phyloP scores from a whole-genome alignment of 129 eudicot species.

The Logfia minima region DNA sequence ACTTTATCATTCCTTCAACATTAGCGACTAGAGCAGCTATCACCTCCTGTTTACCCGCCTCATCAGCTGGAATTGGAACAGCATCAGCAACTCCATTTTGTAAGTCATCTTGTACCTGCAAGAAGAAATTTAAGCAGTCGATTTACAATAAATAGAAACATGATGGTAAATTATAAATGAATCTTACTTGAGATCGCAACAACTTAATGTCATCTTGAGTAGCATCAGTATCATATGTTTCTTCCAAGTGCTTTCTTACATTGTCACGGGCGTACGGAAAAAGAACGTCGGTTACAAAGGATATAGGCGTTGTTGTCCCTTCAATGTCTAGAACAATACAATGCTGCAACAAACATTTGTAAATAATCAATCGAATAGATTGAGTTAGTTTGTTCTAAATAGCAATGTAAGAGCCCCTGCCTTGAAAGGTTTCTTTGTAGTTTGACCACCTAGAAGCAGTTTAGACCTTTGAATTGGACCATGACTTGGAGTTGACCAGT shows the following conservation, averaged over 20 bases:
- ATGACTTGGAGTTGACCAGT: slow-evolving; percentile 88
- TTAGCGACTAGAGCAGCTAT: slow-evolving; percentile 85
- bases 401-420: slow-evolving; percentile 35
- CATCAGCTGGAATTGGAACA: slow-evolving; percentile 67
- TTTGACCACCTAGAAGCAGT: slow-evolving; percentile 33
- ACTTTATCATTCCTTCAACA: slow-evolving; percentile 88
- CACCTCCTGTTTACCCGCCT: slow-evolving; percentile 67
- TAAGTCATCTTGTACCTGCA: slow-evolving; percentile 78
- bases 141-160: slow-evolving; percentile 13
- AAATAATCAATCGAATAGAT: slow-evolving; percentile 30
- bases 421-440: slow-evolving; percentile 37
- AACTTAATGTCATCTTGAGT: slow-evolving; percentile 85
- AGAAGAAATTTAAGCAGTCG: not conserved
- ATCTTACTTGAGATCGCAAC: slow-evolving; percentile 71
- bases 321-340: slow-evolving; percentile 96
- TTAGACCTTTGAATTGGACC: slow-evolving; percentile 61
- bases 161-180: not conserved
- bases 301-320: slow-evolving; percentile 96
- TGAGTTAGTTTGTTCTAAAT: slow-evolving; percentile 27
- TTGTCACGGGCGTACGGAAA: slow-evolving; percentile 92
- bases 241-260: slow-evolving; percentile 79
- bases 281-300: slow-evolving; percentile 92
- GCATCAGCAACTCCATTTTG: slow-evolving; percentile 62
- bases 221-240: slow-evolving; percentile 69
- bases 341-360: slow-evolving; percentile 44